Base-by-base conservation (phyloP, 345 rosid genomes). In the Iberis pinnata region DNA sequence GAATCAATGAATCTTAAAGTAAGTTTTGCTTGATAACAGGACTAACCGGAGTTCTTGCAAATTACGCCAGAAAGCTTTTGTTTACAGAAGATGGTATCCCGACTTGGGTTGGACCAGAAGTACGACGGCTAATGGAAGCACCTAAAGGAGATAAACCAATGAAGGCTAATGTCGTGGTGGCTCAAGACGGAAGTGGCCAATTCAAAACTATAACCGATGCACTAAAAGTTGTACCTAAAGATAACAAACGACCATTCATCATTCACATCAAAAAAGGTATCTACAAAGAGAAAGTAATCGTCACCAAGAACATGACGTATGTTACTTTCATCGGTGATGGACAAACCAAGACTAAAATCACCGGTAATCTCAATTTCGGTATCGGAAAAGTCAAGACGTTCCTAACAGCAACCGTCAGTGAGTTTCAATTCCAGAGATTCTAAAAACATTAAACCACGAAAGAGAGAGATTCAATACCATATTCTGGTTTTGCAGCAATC, bases 281-380 rank as follows among this genome's bases (percentile, higher is more conserved):
- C 20, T 90, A 90, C 56, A 51, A 56, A 2, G 98, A 90, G 67
- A 57, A 57, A 24, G 79, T 87, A 13, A 8, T 11, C 0, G 39
- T 87, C 38, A 15, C 62, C 11, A 76, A 36, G 61, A 12, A 29
- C 3, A 57, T 64, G 80, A 20, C 49, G 0, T 22, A 75, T 18
- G 60, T 90, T 12, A 53, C 77, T 74, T 66, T 90, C 54, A 53
- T 87, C 25, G 96, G 98, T 0, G 98, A 90, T 10, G 98, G 92
- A 11, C 66, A 79, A 12, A 63, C 66, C 4, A 82, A 74, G 73
- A 87, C 92, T n/a, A 66, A 29, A 29, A 75, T 90, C 72, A 73
- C 83, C 20, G 89, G 92, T 8, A 62, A 22, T 43, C 63, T 56
- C 36, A 84, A 66, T 62, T 78, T 17, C 12, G 60, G 60, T 0